Evolutionary conservation across 2,329 filamentous ascomycete genomes (phyloP).

Genomic region (Aspergillus udagawae): DNA sequence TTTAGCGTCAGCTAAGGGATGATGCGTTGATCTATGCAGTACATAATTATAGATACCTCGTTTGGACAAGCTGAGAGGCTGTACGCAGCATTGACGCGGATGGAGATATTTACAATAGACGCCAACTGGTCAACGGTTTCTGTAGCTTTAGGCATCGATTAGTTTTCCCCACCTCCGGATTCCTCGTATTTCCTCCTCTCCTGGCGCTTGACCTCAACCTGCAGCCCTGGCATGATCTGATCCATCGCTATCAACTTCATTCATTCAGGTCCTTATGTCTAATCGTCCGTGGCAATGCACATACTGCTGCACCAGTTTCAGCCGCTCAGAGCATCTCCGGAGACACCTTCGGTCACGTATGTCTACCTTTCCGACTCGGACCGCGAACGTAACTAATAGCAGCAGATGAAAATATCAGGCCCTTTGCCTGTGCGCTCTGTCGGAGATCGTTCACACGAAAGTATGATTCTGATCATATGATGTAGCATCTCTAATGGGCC

Average conservation of each 20-base stretch:
- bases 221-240: background rate
- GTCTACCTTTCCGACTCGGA: background rate
- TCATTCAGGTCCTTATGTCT: background rate
- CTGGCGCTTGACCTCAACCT: background rate
- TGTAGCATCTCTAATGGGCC: background rate
- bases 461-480: slow-evolving; percentile 1
- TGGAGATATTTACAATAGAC: no score
- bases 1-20: no score
- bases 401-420: slow-evolving; percentile 14
- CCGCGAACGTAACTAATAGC: background rate
- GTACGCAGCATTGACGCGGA: no score
- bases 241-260: background rate
- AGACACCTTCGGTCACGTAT: slow-evolving; percentile 19
- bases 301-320: slow-evolving; percentile 15
- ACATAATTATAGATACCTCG: no score
- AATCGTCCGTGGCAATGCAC: slow-evolving; percentile 9
- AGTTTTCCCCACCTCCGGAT: no score
- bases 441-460: slow-evolving; percentile 15
- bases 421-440: slow-evolving; percentile 15
- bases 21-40: no score
- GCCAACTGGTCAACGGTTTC: no score
- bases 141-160: no score
- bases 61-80: no score
- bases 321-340: slow-evolving; percentile 20
- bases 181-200: background rate